These are phyloP conservation scores for Alternaria conjuncta DNA, from an alignment of 2,329 filamentous ascomycete genomes.

Conservation along the genomic window DNA sequence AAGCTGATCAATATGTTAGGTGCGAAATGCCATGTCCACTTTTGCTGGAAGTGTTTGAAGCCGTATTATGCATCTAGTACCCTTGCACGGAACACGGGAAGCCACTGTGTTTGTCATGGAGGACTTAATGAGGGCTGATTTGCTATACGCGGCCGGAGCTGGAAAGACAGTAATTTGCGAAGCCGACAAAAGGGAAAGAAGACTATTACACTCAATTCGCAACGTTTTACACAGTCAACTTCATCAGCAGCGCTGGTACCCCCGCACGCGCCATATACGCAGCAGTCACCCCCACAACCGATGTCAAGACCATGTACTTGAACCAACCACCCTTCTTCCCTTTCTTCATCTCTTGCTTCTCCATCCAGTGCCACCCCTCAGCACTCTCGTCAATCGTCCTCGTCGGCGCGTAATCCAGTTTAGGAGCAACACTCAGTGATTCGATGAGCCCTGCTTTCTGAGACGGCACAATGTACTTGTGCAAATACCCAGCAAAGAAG, in stretches of 20 bases:
- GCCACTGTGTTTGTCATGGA: not conserved
- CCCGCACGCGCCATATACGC: not conserved
- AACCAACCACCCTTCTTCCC: not conserved
- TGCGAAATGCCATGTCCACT: conserved; percentile 47
- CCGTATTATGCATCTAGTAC: conserved; percentile 21
- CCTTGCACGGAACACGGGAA: not conserved
- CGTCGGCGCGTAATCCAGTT: conserved; percentile 20
- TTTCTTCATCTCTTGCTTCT: not conserved
- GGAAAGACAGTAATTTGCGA: not conserved
- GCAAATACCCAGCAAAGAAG: conserved; percentile 11
- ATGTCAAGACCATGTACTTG: not conserved
- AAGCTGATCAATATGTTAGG: conserved; percentile 20
- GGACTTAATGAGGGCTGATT: not conserved
- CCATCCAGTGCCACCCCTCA: conserved; percentile 10
- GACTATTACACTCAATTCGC: not conserved
- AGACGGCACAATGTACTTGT: not conserved
- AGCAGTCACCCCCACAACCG: not conserved
- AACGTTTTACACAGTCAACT: not conserved
- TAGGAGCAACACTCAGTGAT: conserved; percentile 9
- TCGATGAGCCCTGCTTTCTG: conserved; percentile 5
- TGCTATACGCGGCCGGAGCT: not conserved
- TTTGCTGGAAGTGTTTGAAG: conserved; percentile 50
- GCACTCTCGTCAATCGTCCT: conserved; percentile 20
- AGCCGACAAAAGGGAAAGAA: not conserved
- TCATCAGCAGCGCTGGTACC: not conserved